Evolutionary conservation across 257 asterid genomes (phyloP).

Genomic region (Solanum bulbocastanum): DNA sequence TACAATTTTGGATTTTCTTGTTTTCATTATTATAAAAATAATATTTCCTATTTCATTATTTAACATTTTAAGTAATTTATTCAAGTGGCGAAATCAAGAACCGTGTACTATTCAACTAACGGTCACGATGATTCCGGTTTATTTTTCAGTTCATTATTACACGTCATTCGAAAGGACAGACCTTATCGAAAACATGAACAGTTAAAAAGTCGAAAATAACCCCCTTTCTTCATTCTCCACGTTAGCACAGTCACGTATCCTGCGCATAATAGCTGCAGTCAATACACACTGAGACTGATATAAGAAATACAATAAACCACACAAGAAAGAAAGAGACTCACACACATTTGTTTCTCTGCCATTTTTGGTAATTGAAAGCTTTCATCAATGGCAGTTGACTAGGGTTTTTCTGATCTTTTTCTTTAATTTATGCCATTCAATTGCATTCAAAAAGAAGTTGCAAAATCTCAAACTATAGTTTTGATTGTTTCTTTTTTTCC

Average conservation of each 20-base stretch:
- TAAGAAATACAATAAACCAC: neutral
- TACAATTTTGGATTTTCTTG: neutral
- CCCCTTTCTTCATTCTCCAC: neutral
- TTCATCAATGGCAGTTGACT: neutral
- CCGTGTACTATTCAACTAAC: neutral
- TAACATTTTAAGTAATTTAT: neutral
- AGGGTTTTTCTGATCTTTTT: neutral
- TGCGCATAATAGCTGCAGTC: neutral
- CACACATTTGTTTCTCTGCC: neutral
- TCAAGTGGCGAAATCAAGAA: neutral
- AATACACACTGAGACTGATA: neutral
- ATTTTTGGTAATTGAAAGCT: constrained; percentile 1
- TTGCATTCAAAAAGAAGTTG: neutral
- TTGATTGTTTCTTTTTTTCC: neutral
- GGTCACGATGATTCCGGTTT: neutral
- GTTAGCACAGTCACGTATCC: neutral
- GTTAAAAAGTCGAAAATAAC: neutral
- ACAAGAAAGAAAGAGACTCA: constrained; percentile 4
- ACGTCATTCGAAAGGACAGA: neutral
- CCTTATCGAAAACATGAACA: neutral
- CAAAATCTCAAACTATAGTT: neutral
- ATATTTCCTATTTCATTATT: neutral
- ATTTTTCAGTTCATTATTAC: neutral
- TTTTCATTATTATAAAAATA: too few species aligned
- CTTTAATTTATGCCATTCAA: neutral